phyloP scores from a whole-genome alignment of 2,329 filamentous ascomycete species.

The Ophiostoma populinum region DNA sequence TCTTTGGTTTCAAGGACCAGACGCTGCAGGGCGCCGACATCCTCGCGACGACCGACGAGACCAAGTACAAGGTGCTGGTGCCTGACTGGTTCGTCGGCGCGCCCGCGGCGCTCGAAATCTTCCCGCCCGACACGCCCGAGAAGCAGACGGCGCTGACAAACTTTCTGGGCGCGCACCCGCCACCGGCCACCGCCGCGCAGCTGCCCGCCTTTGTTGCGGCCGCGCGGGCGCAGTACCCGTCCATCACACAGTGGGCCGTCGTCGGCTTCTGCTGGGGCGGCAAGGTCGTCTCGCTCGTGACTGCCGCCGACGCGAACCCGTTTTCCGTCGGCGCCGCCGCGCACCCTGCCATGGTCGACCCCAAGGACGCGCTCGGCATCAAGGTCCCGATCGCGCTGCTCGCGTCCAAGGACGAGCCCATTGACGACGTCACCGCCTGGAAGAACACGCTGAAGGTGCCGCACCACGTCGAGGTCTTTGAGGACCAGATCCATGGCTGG shows the following conservation, averaged over 20 bases:
- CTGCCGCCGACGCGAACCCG: slow-evolving; percentile 31
- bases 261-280: slow-evolving; percentile 56
- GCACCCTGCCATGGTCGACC: slow-evolving; percentile 49
- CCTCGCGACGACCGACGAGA: slow-evolving; percentile 35
- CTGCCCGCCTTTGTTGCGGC: slow-evolving; percentile 39
- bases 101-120: slow-evolving; percentile 38
- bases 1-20: slow-evolving; percentile 55
- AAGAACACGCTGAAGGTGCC: slow-evolving; percentile 33
- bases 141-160: slow-evolving; percentile 39
- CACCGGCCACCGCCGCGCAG: slow-evolving; percentile 28
- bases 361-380: slow-evolving; percentile 40
- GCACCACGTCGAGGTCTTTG: slow-evolving; percentile 48
- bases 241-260: slow-evolving; percentile 41
- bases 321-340: slow-evolving; percentile 36
- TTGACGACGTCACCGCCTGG: slow-evolving; percentile 37
- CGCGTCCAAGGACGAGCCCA: slow-evolving; percentile 47
- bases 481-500: slow-evolving; percentile 54
- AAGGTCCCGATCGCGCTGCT: slow-evolving; percentile 44
- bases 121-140: slow-evolving; percentile 46
- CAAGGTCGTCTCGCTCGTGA: slow-evolving; percentile 40
- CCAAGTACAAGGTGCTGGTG: slow-evolving; percentile 71
- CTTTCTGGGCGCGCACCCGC: slow-evolving; percentile 38
- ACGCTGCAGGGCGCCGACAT: slow-evolving; percentile 55
- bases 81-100: slow-evolving; percentile 79
- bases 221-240: slow-evolving; percentile 31